These are phyloP conservation scores for Endotrypanum monterogeii DNA, from an alignment of 208 protist species.

Conservation along the genomic window DNA sequence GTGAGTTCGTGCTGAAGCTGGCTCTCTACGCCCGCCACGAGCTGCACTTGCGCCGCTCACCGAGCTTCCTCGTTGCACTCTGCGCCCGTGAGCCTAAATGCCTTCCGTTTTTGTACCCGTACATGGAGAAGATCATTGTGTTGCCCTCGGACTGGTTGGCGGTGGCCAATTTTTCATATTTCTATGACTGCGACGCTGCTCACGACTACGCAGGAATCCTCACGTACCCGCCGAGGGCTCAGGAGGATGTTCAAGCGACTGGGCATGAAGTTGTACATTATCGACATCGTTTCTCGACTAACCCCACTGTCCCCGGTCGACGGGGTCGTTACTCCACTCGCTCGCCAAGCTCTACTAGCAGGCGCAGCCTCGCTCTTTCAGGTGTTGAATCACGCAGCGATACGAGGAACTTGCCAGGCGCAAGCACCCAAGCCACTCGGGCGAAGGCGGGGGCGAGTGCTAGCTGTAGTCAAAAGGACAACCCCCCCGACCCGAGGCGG, in stretches of 20 bases:
- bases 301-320: background rate
- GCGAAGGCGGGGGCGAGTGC: too few relatives aligned
- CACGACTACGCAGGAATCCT: slow-evolving; percentile 17
- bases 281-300: background rate
- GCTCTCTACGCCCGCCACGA: slow-evolving; percentile 92
- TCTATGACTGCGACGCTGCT: slow-evolving; percentile 46
- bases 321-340: background rate
- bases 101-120: slow-evolving; percentile 82
- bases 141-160: slow-evolving; percentile 95
- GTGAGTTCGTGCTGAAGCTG: slow-evolving; percentile 92
- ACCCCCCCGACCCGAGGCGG: background rate
- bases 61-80: slow-evolving; percentile 91
- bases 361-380: background rate
- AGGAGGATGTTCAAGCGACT: background rate
- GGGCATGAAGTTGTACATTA: background rate
- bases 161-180: slow-evolving; percentile 85
- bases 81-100: slow-evolving; percentile 75
- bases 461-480: background rate
- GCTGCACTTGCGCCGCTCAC: slow-evolving; percentile 89
- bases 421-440: background rate
- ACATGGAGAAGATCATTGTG: slow-evolving; percentile 79
- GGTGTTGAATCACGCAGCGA: background rate
- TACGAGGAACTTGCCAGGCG: background rate
- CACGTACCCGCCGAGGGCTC: background rate
- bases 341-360: background rate